Evolutionary conservation across 148 eudicot species (phyloP), one percentile per base, ranked within the genome.

Genomic region (Pouteria glomerata): DNA sequence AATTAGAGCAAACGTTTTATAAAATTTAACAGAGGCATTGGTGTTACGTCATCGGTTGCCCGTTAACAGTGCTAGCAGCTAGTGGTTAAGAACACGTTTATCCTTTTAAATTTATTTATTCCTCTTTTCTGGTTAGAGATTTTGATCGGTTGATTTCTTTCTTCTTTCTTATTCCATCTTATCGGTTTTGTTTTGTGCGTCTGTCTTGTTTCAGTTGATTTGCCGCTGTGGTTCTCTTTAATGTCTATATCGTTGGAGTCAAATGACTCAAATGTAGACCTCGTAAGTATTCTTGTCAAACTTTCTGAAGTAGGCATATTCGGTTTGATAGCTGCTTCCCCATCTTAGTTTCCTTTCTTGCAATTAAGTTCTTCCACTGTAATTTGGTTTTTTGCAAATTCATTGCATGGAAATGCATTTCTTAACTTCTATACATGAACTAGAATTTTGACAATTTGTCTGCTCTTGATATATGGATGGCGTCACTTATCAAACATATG

Each of bases 161-260:
- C n/a, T n/a, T n/a, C n/a, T n/a, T n/a, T 44, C 42, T 6, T 60
- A 23, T 1, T 1, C 48, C 39, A 48, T 67, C 73, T 79, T 33
- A 58, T 48, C 60, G 65, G 56, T 14, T 69, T 35, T 45, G 31
- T 56, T 31, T 26, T 27, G n/a, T n/a, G n/a, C n/a, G n/a, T n/a
- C n/a, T 69, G 29, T 23, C 61, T 21, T 72, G 10, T 77, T 86
- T 89, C 97, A 95, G 97, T 91, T 76, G 97, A 91, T 70, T 75
- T 95, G 77, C 98, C 98, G 23, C 87, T 84, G 62, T 89, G 89
- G 89, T 95, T 95, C 82, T 85, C 91, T 81, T 89, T 90, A 26
- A 39, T 95, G 85, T 86, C 89, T 53, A 69, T 91, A 16, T 74
- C 83, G n/a, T 68, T 95, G 74, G 92, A 89, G 76, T 88, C 98